A percentile compares a stretch with the other conserved stretches of the same genome.
Evolutionary conservation across 2,329 filamentous ascomycete genomes (phyloP).

Genomic region (Phyllosticta citribraziliensis): DNA sequence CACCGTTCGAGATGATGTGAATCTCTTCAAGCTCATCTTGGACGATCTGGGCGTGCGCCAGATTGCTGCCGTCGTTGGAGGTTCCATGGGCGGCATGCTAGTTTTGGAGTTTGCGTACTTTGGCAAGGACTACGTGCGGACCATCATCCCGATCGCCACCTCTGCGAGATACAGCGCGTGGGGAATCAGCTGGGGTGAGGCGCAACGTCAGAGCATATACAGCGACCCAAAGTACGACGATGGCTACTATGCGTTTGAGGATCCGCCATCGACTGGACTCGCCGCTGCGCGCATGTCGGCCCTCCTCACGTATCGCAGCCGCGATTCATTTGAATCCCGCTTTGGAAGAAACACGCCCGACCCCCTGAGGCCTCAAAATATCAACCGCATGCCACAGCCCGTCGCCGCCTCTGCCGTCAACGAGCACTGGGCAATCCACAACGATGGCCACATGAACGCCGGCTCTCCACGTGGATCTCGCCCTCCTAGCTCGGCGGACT

Average conservation of each 20-base stretch:
- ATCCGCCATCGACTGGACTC: conserved; percentile 77
- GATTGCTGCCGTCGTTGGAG: conserved; percentile 69
- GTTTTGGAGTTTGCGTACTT: conserved; percentile 90
- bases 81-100: conserved; percentile 82
- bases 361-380: conserved; percentile 70
- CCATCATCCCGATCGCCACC: conserved; percentile 74
- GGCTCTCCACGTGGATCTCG: conserved; percentile 34
- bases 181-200: conserved; percentile 87
- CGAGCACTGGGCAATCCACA: conserved; percentile 44
- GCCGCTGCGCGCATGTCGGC: conserved; percentile 96
- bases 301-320: conserved; percentile 87
- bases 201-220: conserved; percentile 88
- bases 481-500: conserved; percentile 22
- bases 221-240: conserved; percentile 97
- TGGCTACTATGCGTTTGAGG: conserved; percentile 81
- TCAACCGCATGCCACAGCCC: conserved; percentile 55
- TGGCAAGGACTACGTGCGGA: conserved; percentile 73
- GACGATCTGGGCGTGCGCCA: conserved; percentile 73
- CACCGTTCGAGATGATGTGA: conserved; percentile 90
- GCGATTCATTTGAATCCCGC: conserved; percentile 91
- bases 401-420: conserved; percentile 23
- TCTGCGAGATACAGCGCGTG: conserved; percentile 78
- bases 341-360: conserved; percentile 92
- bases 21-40: conserved; percentile 68
- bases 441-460: conserved; percentile 41